Evolutionary conservation across 2,329 filamentous ascomycete species (phyloP).

Genomic region (Cercospora janseana): DNA sequence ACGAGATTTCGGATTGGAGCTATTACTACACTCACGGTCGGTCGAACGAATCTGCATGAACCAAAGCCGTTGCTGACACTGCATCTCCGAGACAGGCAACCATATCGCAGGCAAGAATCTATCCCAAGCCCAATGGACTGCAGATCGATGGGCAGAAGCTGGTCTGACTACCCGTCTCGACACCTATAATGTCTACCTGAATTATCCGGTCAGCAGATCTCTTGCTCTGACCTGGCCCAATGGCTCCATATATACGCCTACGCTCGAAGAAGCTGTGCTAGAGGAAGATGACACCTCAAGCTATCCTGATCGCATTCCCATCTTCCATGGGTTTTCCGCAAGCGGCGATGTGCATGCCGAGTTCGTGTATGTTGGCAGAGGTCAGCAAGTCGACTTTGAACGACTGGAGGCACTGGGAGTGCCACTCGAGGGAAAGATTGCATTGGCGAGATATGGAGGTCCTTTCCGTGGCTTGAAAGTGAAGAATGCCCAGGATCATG

Average conservation of each 20-base stretch:
- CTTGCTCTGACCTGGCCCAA: conserved; percentile 46
- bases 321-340: conserved; percentile 51
- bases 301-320: conserved; percentile 33
- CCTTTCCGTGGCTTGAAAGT: conserved; percentile 6
- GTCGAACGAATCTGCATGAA: too few relatives aligned
- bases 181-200: conserved; percentile 44
- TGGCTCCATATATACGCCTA: conserved; percentile 70
- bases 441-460: conserved; percentile 43
- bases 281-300: conserved; percentile 28
- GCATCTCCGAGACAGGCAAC: too few relatives aligned
- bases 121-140: conserved; percentile 49
- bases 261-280: conserved; percentile 30
- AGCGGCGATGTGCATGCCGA: conserved; percentile 49
- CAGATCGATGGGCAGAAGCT: conserved; percentile 46
- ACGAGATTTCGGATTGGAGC: conserved; percentile 35
- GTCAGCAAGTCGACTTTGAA: conserved; percentile 48
- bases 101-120: conserved; percentile 49
- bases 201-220: conserved; percentile 47
- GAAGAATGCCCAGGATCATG: conserved; percentile 9
- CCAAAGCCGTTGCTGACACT: too few relatives aligned
- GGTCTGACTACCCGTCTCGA: conserved; percentile 43
- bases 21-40: conserved; percentile 45
- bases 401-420: conserved; percentile 42
- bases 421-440: conserved; percentile 49
- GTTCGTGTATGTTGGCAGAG: conserved; percentile 37